A percentile compares a stretch with the other conserved stretches of the same genome.
Conservation (phyloP, 2,329 filamentous ascomycete genomes). For the Cordyceps cicadae region DNA sequence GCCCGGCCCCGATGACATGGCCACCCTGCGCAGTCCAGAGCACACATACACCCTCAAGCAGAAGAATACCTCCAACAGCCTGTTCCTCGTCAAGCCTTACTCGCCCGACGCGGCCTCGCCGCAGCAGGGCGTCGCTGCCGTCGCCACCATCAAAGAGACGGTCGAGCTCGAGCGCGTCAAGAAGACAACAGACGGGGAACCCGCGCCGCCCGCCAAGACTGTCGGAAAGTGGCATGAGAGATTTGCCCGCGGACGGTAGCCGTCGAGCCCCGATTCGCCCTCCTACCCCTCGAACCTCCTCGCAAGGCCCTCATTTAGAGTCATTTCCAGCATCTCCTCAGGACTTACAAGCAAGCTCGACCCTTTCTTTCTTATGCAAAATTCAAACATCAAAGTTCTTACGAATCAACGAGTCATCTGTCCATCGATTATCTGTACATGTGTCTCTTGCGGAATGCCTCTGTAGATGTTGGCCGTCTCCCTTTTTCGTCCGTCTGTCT, state of each 20-base stretch:
- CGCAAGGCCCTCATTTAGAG: too few relatives aligned
- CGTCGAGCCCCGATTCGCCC: neutral
- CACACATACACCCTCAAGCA: constrained; percentile 53
- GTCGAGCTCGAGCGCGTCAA: constrained; percentile 51
- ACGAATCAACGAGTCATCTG: too few relatives aligned
- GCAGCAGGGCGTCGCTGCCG: constrained; percentile 33
- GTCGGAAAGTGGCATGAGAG: constrained; percentile 54
- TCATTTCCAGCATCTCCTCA: too few relatives aligned
- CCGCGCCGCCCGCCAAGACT: constrained; percentile 19
- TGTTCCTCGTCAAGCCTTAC: constrained; percentile 43
- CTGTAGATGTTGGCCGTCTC: neutral
- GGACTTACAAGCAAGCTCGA: too few relatives aligned
- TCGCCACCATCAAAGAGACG: constrained; percentile 53
- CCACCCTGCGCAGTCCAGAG: constrained; percentile 42
- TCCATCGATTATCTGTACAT: too few relatives aligned
- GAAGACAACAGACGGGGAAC: constrained; percentile 31
- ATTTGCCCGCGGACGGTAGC: constrained; percentile 40
- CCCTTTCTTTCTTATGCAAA: too few relatives aligned
- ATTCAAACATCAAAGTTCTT: too few relatives aligned
- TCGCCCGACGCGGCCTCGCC: constrained; percentile 13
- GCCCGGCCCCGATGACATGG: constrained; percentile 36
- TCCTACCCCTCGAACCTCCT: neutral
- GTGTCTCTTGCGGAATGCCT: too few relatives aligned
- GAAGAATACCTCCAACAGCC: constrained; percentile 60
- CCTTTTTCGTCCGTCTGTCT: neutral